phyloP scores from a whole-genome alignment of 2,329 filamentous ascomycete genomes.

The Diaporthe amygdali region DNA sequence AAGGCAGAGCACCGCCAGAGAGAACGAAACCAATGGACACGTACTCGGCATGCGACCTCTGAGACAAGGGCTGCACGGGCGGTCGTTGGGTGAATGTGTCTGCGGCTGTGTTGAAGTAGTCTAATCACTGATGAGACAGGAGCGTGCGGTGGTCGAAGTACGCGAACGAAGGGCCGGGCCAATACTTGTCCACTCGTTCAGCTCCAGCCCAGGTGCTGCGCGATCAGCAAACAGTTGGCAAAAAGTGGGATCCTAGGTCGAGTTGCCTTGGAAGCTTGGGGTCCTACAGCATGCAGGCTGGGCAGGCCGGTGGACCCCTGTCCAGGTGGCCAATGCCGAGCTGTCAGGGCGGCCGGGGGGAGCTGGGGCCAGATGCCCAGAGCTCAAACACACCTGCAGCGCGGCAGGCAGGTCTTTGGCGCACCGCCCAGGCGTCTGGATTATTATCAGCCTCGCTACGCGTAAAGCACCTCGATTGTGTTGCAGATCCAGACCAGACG shows the following conservation, averaged over 20 bases:
- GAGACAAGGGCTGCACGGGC: constrained; percentile 5
- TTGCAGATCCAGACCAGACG: background rate
- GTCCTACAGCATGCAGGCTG: background rate
- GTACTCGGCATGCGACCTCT: constrained; percentile 22
- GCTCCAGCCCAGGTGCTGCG: constrained; percentile 4
- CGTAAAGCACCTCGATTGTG: background rate
- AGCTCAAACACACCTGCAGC: background rate
- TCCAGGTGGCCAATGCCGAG: constrained; percentile 8
- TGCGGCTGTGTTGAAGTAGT: background rate
- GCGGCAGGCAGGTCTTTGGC: background rate
- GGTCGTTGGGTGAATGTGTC: background rate
- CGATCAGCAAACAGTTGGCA: constrained; percentile 13
- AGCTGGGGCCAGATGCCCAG: background rate
- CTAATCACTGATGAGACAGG: background rate
- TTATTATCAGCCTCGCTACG: constrained; percentile 2
- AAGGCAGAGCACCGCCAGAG: background rate
- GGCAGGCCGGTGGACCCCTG: background rate
- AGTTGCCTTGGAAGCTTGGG: constrained; percentile 6
- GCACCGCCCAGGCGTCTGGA: background rate
- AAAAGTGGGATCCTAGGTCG: constrained; percentile 11
- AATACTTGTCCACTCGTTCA: constrained; percentile 18
- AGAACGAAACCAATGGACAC: constrained; percentile 15
- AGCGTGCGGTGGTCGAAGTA: constrained; percentile 11
- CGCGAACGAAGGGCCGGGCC: constrained; percentile 10
- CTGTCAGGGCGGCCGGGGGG: constrained; percentile 1